These are phyloP conservation scores for Furcasterigmium sp. DNA, from an alignment of 2,329 filamentous ascomycete genomes.

Conservation along the genomic window DNA sequence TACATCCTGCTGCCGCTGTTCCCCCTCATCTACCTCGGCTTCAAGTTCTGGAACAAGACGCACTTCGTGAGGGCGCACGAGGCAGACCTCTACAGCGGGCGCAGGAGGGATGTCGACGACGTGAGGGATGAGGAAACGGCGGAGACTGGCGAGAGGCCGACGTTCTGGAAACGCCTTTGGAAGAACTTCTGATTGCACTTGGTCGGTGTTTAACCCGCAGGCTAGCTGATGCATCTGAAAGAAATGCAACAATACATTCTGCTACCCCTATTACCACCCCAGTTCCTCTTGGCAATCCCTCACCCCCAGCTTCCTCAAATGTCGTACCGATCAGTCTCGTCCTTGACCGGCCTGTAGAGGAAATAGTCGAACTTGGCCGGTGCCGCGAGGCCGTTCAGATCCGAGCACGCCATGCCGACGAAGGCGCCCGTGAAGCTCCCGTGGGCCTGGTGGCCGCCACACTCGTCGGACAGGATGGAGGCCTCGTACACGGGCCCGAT, in stretches of 20 bases:
- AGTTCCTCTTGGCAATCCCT: no score
- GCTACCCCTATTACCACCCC: no score
- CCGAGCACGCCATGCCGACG: constrained; percentile 50
- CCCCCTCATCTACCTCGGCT: constrained; percentile 47
- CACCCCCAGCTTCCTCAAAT: neutral
- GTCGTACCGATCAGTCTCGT: constrained; percentile 42
- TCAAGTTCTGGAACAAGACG: constrained; percentile 51
- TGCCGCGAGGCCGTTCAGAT: constrained; percentile 44
- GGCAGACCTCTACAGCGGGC: constrained; percentile 52
- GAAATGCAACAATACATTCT: no score
- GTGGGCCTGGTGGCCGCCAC: constrained; percentile 54
- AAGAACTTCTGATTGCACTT: no score
- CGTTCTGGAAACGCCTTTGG: constrained; percentile 39
- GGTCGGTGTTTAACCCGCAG: no score
- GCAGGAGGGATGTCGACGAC: constrained; percentile 49
- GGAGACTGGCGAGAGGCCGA: constrained; percentile 14
- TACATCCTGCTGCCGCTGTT: constrained; percentile 59
- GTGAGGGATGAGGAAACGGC: constrained; percentile 24
- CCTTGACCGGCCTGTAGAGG: constrained; percentile 40
- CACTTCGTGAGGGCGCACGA: constrained; percentile 42
- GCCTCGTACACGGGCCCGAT: constrained; percentile 54
- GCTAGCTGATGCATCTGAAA: no score
- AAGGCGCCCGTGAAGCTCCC: constrained; percentile 62
- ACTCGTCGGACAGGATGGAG: constrained; percentile 56
- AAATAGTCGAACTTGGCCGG: constrained; percentile 48